A percentile compares a stretch with the other conserved stretches of the same genome.
Evolutionary conservation across 305 asterid species (phyloP).

Genomic region (Fraxinus xanthoxyloides): DNA sequence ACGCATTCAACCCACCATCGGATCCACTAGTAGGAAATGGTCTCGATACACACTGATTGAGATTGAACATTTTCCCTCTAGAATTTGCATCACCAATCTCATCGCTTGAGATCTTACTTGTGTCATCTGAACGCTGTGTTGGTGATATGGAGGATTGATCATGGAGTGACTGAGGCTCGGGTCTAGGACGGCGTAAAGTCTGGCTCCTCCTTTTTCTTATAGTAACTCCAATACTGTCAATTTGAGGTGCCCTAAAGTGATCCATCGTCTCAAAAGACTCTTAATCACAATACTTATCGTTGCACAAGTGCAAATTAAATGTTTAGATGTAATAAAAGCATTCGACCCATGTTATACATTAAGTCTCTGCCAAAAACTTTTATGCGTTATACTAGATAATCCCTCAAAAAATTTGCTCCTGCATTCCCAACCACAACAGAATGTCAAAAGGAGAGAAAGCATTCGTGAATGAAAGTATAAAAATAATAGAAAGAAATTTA

Average conservation of each 20-base stretch:
- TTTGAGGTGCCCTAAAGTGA: constrained; percentile 45
- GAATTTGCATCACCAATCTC: constrained; percentile 64
- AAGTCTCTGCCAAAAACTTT: background rate
- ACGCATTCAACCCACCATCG: constrained; percentile 36
- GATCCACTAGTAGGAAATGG: constrained; percentile 42
- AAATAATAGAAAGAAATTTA: background rate
- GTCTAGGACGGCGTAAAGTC: constrained; percentile 71
- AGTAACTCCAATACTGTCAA: constrained; percentile 46
- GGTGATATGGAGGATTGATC: constrained; percentile 53
- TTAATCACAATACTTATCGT: constrained; percentile 14
- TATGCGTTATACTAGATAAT: background rate
- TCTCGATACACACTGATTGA: constrained; percentile 79
- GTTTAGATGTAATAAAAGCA: constrained; percentile 5
- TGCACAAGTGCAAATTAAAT: constrained; percentile 14
- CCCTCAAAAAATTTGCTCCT: background rate
- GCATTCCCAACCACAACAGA: background rate
- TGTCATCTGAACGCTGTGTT: constrained; percentile 58
- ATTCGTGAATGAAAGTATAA: background rate
- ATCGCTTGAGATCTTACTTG: constrained; percentile 64
- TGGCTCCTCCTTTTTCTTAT: constrained; percentile 73
- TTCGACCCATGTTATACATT: constrained; percentile 19
- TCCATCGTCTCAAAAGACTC: constrained; percentile 47
- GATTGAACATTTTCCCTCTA: constrained; percentile 70
- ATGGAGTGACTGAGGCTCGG: constrained; percentile 46
- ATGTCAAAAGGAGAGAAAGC: background rate